A percentile compares a stretch with the other conserved stretches of the same genome.
These are phyloP conservation scores for Plectosphaerella plurivora DNA, from an alignment of 2,329 filamentous ascomycete species.

Conservation along the genomic window DNA sequence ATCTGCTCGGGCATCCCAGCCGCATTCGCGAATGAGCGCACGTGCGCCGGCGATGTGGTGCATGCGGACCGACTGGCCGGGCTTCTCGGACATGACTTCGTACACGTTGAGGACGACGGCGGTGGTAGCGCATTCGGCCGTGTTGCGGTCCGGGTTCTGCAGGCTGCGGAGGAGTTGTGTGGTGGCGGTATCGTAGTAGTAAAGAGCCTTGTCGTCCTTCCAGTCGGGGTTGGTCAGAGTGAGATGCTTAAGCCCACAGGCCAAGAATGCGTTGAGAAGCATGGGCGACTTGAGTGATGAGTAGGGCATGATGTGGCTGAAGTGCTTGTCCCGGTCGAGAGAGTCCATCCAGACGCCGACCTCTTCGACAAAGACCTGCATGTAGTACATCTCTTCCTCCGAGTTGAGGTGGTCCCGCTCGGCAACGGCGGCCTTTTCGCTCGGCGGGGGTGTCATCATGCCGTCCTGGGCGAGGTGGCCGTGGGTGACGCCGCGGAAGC, in stretches of 20 bases:
- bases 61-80: constrained; percentile 63
- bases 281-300: constrained; percentile 78
- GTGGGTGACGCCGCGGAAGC: constrained; percentile 22
- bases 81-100: constrained; percentile 83
- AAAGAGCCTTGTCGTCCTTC: constrained; percentile 72
- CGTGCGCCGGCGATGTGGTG: constrained; percentile 83
- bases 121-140: constrained; percentile 77
- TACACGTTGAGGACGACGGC: constrained; percentile 89
- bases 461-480: constrained; percentile 28
- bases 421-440: constrained; percentile 26
- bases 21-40: constrained; percentile 82
- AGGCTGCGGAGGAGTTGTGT: constrained; percentile 70
- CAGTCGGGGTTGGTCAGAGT: constrained; percentile 65
- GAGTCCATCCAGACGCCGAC: constrained; percentile 94
- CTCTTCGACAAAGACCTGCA: constrained; percentile 89
- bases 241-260: constrained; percentile 81
- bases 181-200: constrained; percentile 87
- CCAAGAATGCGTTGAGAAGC: constrained; percentile 82
- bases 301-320: constrained; percentile 78
- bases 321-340: constrained; percentile 81
- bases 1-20: constrained; percentile 75
- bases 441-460: constrained; percentile 33
- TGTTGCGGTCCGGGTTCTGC: constrained; percentile 81
- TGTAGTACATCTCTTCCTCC: constrained; percentile 77
- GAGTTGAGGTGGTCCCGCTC: constrained; percentile 63